Conservation (phyloP, 1,139 yeast species). For the Yarrowia galli region DNA sequence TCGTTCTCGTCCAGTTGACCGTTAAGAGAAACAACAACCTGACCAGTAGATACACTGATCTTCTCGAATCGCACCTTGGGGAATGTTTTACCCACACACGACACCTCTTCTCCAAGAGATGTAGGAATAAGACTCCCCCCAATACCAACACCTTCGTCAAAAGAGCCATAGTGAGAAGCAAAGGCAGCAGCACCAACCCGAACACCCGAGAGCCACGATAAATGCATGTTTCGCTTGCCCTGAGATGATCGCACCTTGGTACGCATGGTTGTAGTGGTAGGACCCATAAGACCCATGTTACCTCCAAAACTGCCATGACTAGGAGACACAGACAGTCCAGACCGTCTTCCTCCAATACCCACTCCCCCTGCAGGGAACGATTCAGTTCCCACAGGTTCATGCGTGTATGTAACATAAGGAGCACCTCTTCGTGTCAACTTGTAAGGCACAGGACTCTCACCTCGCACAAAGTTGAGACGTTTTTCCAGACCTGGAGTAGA, state of each 20-base stretch:
- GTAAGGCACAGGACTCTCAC: slow-evolving; percentile 51
- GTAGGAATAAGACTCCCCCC: slow-evolving; percentile 60
- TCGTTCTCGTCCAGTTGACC: slow-evolving; percentile 67
- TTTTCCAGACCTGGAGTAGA: slow-evolving; percentile 65
- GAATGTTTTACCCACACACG: slow-evolving; percentile 86
- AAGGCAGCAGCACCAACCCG: slow-evolving; percentile 67
- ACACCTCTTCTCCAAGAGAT: slow-evolving; percentile 89
- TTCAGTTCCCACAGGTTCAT: slow-evolving; percentile 54
- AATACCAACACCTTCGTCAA: slow-evolving; percentile 43
- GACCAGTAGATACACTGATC: slow-evolving; percentile 87
- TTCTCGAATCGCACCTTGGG: slow-evolving; percentile 87
- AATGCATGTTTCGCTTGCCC: slow-evolving; percentile 53
- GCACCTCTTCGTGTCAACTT: slow-evolving; percentile 55
- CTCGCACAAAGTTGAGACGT: slow-evolving; percentile 61
- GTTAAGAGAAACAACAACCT: slow-evolving; percentile 70
- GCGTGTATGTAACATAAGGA: slow-evolving; percentile 59
- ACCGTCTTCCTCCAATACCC: slow-evolving; percentile 3
- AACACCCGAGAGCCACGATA: slow-evolving; percentile 95
- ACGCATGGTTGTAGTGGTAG: slow-evolving; percentile 39
- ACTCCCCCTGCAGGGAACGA: slow-evolving; percentile 32
- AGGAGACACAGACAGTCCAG: slow-evolving; percentile 32
- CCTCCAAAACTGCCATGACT: slow-evolving; percentile 36
- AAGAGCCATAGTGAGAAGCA: slow-evolving; percentile 48
- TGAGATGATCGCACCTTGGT: slow-evolving; percentile 39
- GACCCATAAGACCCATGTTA: slow-evolving; percentile 39